Conservation (phyloP, 2,329 filamentous ascomycete species). For the Monosporascus sp. region DNA sequence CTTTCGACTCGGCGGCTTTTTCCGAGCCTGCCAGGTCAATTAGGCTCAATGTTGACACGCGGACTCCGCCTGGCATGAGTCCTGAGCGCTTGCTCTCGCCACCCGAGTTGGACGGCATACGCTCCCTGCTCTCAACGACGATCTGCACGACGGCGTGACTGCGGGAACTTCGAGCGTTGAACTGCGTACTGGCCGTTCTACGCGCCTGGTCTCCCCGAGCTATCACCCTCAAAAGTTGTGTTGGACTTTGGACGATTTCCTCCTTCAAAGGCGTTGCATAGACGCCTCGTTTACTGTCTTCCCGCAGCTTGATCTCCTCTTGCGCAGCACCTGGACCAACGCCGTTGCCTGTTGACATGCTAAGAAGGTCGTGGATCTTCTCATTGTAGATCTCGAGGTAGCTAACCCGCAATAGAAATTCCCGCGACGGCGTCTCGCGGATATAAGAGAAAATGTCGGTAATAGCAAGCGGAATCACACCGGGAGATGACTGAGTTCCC, state of each 20-base stretch:
- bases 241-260: slow-evolving; percentile 97
- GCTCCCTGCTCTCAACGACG: slow-evolving; percentile 92
- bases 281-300: slow-evolving; percentile 93
- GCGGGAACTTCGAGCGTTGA: slow-evolving; percentile 92
- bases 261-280: slow-evolving; percentile 96
- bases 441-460: slow-evolving; percentile 99
- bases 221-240: slow-evolving; percentile 89
- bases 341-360: slow-evolving; percentile 58
- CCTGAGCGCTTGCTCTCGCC: slow-evolving; percentile 62
- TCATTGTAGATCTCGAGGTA: slow-evolving; percentile 99
- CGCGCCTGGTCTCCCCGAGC: slow-evolving; percentile 88
- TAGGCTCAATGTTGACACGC: slow-evolving; percentile 89
- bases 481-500: slow-evolving; percentile 88
- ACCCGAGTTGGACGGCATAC: slow-evolving; percentile 53
- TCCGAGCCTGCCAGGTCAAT: slow-evolving; percentile 97
- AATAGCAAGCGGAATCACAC: slow-evolving; percentile 94
- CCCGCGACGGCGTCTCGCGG: slow-evolving; percentile 87
- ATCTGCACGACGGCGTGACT: slow-evolving; percentile 99
- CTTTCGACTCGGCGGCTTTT: slow-evolving; percentile 91
- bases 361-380: slow-evolving; percentile 89
- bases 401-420: slow-evolving; percentile 92
- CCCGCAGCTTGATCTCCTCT: slow-evolving; percentile 94
- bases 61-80: slow-evolving; percentile 78
- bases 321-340: slow-evolving; percentile 52
- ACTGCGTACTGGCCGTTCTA: slow-evolving; percentile 89